Evolutionary conservation across 2,329 filamentous ascomycete species (phyloP).

Genomic region (Colletotrichum tropicale): DNA sequence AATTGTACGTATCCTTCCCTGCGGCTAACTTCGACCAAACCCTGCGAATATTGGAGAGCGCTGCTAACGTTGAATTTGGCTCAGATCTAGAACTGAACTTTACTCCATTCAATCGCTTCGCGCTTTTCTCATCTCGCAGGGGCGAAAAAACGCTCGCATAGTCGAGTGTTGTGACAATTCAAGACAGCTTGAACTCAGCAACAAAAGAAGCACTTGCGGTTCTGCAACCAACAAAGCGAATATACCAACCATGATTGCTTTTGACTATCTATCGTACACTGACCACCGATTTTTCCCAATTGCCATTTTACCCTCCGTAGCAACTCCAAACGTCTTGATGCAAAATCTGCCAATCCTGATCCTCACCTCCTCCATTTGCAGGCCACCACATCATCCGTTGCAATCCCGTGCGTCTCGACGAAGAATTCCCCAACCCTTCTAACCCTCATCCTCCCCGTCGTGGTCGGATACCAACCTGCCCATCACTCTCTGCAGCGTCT

Average conservation of each 20-base stretch:
- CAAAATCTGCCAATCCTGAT: not conserved
- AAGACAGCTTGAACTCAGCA: not conserved
- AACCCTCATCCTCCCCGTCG: not conserved
- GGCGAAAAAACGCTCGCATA: rapidly evolving
- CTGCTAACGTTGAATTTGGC: not conserved
- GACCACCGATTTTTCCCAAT: not conserved
- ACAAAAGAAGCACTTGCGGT: not conserved
- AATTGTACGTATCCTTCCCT: not conserved
- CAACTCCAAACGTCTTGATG: not conserved
- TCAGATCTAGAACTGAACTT: not conserved
- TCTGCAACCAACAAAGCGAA: not conserved
- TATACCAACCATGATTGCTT: not conserved
- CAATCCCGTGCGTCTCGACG: not conserved
- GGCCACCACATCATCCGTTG: not conserved
- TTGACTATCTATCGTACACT: not conserved
- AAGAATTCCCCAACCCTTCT: not conserved
- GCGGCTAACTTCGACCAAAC: not conserved
- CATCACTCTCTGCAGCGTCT: not conserved
- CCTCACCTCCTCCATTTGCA: rapidly evolving
- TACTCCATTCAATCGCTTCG: not conserved
- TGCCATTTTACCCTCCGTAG: not conserved
- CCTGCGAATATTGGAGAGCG: not conserved
- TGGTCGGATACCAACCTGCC: not conserved
- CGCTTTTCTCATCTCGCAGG: not conserved
- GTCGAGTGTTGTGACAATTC: not conserved